Base-by-base conservation (phyloP, 768 basidiomycete genomes). In the Epithele typhae region DNA sequence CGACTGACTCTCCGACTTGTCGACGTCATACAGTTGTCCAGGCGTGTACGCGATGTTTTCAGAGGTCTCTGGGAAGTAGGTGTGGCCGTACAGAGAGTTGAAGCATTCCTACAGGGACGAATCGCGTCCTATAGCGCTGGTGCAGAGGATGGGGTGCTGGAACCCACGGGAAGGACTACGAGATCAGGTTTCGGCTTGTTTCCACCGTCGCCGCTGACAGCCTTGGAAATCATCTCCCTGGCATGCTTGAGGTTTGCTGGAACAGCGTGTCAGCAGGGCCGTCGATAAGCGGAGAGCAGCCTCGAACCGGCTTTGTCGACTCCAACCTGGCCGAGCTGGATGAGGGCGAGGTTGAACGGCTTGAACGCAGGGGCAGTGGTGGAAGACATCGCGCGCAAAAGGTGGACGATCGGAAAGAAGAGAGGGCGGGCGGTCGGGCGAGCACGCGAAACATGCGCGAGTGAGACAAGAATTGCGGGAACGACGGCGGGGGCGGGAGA, bases 301-400 rank as follows among this genome's bases (percentile, higher is more conserved):
- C 10, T 32, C 54, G 0, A n/a, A 60, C 61, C 58, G 38, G 71
- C 54, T 68, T 97, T 98, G 68, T 83, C 77, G 1, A 75, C 55
- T 17, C 82, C 76, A 27, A 89, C 69, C 43, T 70, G 70, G n/a
- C 91, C 91, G 4, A 99, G 78, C 64, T 99, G 96, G 46, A 97
- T 79, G 37, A 97, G 74, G 0, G 94, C 92, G 43, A 99, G 75
- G 17, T 75, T 84, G 68, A 97, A 97, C 2, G 82, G 74, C 56
- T 79, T 83, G 63, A 89, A 74, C 2, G 67, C 46, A 0, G 74
- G 72, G 3, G 62, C 46, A 4, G 65, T 49, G 3, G 58, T 11
- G 22, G 52, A 43, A 4, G 56, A 53, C 55, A 54, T 56, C 39
- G 44, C 19, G 38, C 49, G 55, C 45, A 22, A 17, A 47, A n/a